Evolutionary conservation across 2,329 filamentous ascomycete genomes (phyloP).

Genomic region (Cytospora piceae): DNA sequence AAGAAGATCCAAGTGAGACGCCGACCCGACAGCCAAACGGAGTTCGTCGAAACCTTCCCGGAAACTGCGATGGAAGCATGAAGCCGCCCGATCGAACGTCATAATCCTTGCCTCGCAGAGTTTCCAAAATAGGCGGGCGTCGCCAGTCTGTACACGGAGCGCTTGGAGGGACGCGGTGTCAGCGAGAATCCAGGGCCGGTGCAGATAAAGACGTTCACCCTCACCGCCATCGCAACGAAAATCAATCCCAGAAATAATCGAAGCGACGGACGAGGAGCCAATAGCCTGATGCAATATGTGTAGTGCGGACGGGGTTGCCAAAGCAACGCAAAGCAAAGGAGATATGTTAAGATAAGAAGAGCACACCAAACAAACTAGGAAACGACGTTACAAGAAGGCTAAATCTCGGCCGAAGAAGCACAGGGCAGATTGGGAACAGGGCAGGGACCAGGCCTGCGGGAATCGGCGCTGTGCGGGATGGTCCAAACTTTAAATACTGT

Average conservation of each 20-base stretch:
- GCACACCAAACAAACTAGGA: constrained; percentile 8
- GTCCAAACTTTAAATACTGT: constrained; percentile 16
- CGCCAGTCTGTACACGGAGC: no score
- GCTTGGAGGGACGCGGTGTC: not conserved
- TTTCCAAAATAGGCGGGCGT: no score
- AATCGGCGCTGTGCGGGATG: constrained; percentile 25
- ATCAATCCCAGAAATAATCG: not conserved
- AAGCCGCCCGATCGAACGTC: no score
- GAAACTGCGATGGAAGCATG: no score
- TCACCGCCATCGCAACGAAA: not conserved
- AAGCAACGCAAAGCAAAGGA: not conserved
- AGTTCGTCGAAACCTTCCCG: no score
- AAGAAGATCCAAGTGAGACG: no score
- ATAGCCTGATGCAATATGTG: not conserved
- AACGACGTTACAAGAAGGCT: constrained; percentile 24
- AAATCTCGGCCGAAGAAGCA: constrained; percentile 23
- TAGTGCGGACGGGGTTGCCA: not conserved
- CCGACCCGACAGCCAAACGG: no score
- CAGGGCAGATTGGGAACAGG: constrained; percentile 24
- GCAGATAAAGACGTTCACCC: not conserved
- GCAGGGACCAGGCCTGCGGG: constrained; percentile 26
- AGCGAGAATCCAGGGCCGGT: not conserved
- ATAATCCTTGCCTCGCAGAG: no score
- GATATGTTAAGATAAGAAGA: constrained; percentile 1
- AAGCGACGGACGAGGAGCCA: not conserved